Evolutionary conservation across 2,329 filamentous ascomycete species (phyloP).

Genomic region (Neofusicoccum cordaticola): DNA sequence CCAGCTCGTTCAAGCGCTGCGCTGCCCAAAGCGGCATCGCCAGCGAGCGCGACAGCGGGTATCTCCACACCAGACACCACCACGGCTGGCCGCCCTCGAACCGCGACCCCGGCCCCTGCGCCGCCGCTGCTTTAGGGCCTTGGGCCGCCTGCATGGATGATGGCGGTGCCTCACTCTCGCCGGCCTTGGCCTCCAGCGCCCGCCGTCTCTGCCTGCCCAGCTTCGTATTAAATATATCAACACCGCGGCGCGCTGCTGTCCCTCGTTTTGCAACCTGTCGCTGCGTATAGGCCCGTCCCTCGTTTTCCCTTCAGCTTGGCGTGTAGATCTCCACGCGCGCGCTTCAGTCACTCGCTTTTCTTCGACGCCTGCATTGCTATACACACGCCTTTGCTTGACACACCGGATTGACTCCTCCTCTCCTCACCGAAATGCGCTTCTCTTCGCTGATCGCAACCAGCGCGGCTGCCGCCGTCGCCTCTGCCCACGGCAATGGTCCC

Average conservation of each 20-base stretch:
- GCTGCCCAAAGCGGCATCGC: not conserved
- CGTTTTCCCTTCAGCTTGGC: not conserved
- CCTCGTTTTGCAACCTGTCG: not conserved
- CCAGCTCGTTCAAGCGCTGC: slow-evolving; percentile 10
- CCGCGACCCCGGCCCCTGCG: slow-evolving; percentile 4
- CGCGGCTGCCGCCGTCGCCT: slow-evolving; percentile 29
- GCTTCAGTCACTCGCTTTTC: slow-evolving; percentile 7
- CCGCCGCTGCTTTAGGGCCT: not conserved
- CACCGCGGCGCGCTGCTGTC: not conserved
- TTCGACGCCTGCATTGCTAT: not conserved
- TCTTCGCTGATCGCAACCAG: slow-evolving; percentile 28
- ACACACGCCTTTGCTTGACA: no score
- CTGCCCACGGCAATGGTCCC: slow-evolving; percentile 28
- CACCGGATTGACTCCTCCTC: slow-evolving; percentile 7
- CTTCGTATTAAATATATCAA: slow-evolving; percentile 1
- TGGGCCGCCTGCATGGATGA: slow-evolving; percentile 3
- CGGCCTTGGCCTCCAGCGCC: not conserved
- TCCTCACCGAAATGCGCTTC: slow-evolving; percentile 30
- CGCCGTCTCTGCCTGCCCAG: not conserved
- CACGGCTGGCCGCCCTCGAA: no score
- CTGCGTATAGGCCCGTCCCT: not conserved
- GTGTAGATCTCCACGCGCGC: not conserved
- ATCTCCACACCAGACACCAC: not conserved
- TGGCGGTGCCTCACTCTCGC: not conserved
- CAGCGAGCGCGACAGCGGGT: not conserved